Evolutionary conservation across 768 basidiomycete genomes (phyloP), one percentile per base, ranked within the genome.

Genomic region (Trametes meyenii): DNA sequence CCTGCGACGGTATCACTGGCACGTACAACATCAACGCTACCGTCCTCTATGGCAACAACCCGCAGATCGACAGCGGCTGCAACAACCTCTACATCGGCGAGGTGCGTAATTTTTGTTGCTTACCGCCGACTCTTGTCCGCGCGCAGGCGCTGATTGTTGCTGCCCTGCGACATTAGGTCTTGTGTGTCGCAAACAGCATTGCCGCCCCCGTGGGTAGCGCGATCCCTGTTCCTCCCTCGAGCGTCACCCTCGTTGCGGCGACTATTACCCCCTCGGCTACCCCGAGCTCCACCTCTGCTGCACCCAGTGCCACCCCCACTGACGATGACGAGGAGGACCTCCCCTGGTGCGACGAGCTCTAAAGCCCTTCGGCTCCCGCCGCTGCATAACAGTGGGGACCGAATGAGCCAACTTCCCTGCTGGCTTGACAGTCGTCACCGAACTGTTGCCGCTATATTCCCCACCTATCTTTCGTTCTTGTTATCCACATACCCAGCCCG

Each of bases 81-180:
- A 74, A 66, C 65, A 92, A 92, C 77, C 77, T 93, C 72, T 90
- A 91, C 74, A 69, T 88, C 59, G 89, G 86, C 69, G 87, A 92
- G 83, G 90, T 91, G 51, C 57, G 81, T 77, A n/a, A 17, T 26
- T 4, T 10, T 13, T 52, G 2, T 48, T 14, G 44, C 43, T 49
- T 29, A 11, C 2, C 17, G 19, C 19, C 45, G 12, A 12, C 45
- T 19, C 13, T 42, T 36, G 46, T 40, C 40, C 13, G 21, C 42
- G 26, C 10, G 13, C 16, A 21, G 51, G 51, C 51, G 38, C 51
- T 52, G 51, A 52, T 40, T 10, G 50, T 16, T 42, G 38, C 26
- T 6, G 11, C 17, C 7, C 17, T 46, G 3, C 21, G 43, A 17
- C 43, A 17, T 2, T 44, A 84, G 85, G 85, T 86, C 36, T 68